These are phyloP conservation scores for Tilletia walkeri DNA, from an alignment of 1,284 basidiomycete species.

Conservation along the genomic window DNA sequence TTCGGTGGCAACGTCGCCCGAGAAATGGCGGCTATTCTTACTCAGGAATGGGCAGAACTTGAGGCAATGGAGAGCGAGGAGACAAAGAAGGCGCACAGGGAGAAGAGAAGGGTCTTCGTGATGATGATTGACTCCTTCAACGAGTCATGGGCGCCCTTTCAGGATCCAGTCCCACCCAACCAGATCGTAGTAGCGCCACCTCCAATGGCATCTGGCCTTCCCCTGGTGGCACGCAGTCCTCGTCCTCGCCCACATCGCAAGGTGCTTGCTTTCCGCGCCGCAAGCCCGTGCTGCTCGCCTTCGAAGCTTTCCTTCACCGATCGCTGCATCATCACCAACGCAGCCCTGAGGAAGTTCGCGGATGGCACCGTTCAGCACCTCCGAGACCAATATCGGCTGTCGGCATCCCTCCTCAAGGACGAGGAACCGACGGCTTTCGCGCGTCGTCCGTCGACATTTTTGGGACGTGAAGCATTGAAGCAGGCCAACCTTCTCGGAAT, in stretches of 20 bases:
- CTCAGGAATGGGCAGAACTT: not conserved
- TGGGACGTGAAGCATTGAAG: not conserved
- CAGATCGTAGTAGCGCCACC: not conserved
- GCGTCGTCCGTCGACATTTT: not conserved
- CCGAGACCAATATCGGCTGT: not conserved
- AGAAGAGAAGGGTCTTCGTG: not conserved
- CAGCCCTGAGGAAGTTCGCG: not conserved
- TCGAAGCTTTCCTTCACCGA: not conserved
- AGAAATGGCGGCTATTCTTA: conserved; percentile 1
- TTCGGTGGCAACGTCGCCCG: conserved; percentile 16
- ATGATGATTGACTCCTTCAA: conserved; percentile 9
- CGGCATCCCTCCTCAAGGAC: not conserved
- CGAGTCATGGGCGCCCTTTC: not conserved
- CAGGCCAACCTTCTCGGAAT: not conserved
- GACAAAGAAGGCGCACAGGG: not conserved
- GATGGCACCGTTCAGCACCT: not conserved
- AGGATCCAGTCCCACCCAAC: not conserved
- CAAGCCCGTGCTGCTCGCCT: not conserved
- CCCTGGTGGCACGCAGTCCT: not conserved
- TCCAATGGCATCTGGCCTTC: not conserved
- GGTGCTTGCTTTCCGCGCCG: not conserved
- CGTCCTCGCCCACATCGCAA: not conserved
- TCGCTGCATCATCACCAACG: not conserved
- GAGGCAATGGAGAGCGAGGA: not conserved
- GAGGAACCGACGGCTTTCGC: conserved; percentile 8